These are phyloP conservation scores for Agrostemma githago DNA, from an alignment of 148 eudicot species.

Conservation along the genomic window DNA sequence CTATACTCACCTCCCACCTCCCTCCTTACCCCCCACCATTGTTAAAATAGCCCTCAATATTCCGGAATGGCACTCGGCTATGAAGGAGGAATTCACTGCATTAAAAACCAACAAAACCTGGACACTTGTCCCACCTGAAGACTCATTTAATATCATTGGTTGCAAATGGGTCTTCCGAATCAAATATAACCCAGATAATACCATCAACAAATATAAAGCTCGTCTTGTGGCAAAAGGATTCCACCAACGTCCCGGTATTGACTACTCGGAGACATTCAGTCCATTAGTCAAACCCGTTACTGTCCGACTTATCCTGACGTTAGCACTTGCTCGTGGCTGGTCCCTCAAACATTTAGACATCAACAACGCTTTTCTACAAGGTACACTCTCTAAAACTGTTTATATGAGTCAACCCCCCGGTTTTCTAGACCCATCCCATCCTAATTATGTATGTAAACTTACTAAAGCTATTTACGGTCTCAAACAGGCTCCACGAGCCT, in stretches of 20 bases:
- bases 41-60: no score
- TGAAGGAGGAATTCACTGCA: no score
- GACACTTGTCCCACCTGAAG: no score
- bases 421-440: neutral
- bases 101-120: no score
- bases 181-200: neutral
- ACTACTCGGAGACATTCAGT: neutral
- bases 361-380: no score
- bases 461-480: neutral
- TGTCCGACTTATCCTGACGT: neutral
- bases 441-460: neutral
- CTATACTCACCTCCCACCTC: neutral
- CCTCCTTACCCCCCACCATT: neutral
- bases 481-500: neutral
- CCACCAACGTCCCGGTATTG: neutral
- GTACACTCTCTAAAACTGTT: no score
- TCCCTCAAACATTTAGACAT: neutral
- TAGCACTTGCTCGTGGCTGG: neutral
- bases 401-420: no score
- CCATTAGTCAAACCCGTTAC: constrained; percentile 2
- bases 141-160: neutral
- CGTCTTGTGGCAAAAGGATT: neutral
- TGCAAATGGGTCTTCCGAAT: constrained; percentile 9
- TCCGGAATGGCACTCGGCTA: no score
- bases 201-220: neutral